Base-by-base conservation (phyloP, 2,329 filamentous ascomycete genomes). In the Fusarium siculi region DNA sequence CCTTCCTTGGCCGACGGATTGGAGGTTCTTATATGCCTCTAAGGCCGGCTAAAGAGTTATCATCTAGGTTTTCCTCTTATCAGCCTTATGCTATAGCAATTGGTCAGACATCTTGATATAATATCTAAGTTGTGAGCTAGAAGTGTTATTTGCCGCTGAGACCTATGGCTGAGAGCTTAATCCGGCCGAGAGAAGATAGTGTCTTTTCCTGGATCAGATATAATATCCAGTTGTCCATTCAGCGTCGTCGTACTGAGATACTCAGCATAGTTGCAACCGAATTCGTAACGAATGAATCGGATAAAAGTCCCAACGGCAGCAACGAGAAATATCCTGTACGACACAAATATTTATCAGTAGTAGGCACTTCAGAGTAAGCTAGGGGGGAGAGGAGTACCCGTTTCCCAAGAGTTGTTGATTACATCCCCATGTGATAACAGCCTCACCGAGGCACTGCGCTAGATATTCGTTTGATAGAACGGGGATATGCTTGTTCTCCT, bases 401-500 rank as follows among this genome's bases (percentile, higher is more conserved):
- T 43, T 6, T 23, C 40, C 40, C 1, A n/a, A 43, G n/a, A 43
- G 40, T 43, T 43, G n/a, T 25, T 25, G 16, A 11, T 46, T 46
- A 21, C 54, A 28, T 30, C 40, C 40, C 39, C 40, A 55, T 55
- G 52, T 39, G 25, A 55, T 57, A 44, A 57, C n/a, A 57, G 42
- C 54, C 42, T 57, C 42, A 18, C 54, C 54, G 54, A 57, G 54
- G 40, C 40, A 57, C 54, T 57, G 54, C 30, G 42, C 54, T 46
- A 57, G 42, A 46, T 57, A 46, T 46, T 57, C 28, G 40, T 57
- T 57, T 57, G 42, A 57, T 5, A 57, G 39, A 9, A 46, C 30
- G 4, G 54, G 54, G 32, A 57, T 15, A 57, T 57, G 30, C 40
- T 47, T 46, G 9, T 46, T 37, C 42, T 34, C 40, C 54, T 57